Evolutionary conservation across 2,329 filamentous ascomycete species (phyloP), one percentile per base, ranked within the genome.

Genomic region (Colletotrichum sidae): DNA sequence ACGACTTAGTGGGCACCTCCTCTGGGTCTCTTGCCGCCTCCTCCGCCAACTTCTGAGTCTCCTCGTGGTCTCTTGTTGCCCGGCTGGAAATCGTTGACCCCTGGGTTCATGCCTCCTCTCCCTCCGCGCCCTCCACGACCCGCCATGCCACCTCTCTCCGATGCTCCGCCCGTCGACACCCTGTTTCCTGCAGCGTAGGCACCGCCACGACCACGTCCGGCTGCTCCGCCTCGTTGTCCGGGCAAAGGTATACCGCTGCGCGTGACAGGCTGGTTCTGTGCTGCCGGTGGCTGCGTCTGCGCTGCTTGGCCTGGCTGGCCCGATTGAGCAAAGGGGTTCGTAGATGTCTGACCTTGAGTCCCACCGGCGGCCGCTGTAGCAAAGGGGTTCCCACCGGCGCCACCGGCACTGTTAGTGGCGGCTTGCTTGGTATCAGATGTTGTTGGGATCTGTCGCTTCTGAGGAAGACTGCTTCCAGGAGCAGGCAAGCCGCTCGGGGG

Each of bases 1-100:
- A 33, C 15, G 8, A n/a, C 12, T 41, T 39, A 65, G 73, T 71
- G 80, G 47, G 79, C 78, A 25, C 76, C 77, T 65, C 80, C 80
- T 41, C 80, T 73, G 4, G 79, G 77, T 64, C 80, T 73, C 72
- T 82, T 82, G 4, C 78, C 79, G 17, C 80, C 79, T 4, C 52
- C 60, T 15, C 74, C 79, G 4, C 77, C 79, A 25, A 68, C 74
- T 55, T 82, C 80, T 0, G 77, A 78, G 59, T 89, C 86, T 53
- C 87, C 85, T 57, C 86, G 79, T 12, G 84, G 81, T 35, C 86
- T 80, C 76, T 89, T 88, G 69, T 81, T 85, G 4, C 86, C 85
- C 8, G 84, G 83, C 46, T 87, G 86, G 69, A 87, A 84, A 61
- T 89, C 88, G 53, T 81, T 78, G 9, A 83, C 86, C 11, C 76